Evolutionary conservation across 148 eudicot species (phyloP).

Genomic region (Persicaria tinctoria): DNA sequence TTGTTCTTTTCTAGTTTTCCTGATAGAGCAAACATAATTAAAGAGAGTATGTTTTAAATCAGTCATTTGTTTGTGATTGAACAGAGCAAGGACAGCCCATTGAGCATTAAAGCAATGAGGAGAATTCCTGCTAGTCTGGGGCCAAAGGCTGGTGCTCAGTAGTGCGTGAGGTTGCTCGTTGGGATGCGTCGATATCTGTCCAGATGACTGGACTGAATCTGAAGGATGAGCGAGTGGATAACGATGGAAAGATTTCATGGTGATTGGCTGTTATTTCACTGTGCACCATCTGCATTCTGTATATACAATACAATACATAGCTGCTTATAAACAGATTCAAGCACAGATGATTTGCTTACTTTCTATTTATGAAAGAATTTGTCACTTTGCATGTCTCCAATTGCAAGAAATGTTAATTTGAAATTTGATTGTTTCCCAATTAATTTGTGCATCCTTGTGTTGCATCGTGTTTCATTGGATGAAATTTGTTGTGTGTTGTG

Average conservation of each 20-base stretch:
- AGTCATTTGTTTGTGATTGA: conserved; percentile 9
- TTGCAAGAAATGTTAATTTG: not conserved
- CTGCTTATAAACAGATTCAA: not conserved
- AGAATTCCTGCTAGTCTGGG: conserved; percentile 40
- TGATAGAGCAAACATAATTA: not conserved
- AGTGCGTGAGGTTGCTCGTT: conserved; percentile 17
- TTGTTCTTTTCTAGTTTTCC: not conserved
- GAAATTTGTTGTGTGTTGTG: too few species aligned
- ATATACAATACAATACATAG: not conserved
- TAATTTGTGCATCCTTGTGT: too few species aligned
- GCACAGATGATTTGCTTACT: conserved; percentile 5
- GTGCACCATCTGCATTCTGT: conserved; percentile 9
- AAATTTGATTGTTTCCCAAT: too few species aligned
- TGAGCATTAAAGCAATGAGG: conserved; percentile 49
- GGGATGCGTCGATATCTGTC: not conserved
- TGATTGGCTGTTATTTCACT: not conserved
- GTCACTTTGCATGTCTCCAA: not conserved
- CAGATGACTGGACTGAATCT: not conserved
- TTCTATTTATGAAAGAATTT: conserved; percentile 1
- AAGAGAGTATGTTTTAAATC: not conserved
- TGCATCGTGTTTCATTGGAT: too few species aligned
- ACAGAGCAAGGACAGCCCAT: conserved; percentile 69
- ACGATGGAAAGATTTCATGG: not conserved
- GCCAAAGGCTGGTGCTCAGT: conserved; percentile 10
- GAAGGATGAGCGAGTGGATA: not conserved